These are phyloP conservation scores for Nemania sp. DNA, from an alignment of 2,329 filamentous ascomycete species.

Conservation along the genomic window DNA sequence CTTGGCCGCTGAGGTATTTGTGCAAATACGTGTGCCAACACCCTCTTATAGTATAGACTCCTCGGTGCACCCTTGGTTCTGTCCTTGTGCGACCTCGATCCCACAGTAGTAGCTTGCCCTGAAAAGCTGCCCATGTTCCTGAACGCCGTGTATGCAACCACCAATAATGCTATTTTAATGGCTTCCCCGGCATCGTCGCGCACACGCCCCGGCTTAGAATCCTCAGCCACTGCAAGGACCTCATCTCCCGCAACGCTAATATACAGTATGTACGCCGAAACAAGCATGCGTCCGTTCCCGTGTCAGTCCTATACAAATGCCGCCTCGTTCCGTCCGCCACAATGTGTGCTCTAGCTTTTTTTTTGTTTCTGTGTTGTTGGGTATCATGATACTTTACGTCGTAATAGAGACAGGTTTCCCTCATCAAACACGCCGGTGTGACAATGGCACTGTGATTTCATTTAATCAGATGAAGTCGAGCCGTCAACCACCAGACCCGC, in stretches of 20 bases:
- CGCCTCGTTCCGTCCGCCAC: slow-evolving; percentile 15
- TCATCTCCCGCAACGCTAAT: slow-evolving; percentile 18
- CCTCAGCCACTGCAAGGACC: slow-evolving; percentile 1
- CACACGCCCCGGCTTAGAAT: slow-evolving; percentile 9
- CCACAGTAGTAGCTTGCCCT: slow-evolving; percentile 13
- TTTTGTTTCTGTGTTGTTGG: too few species aligned
- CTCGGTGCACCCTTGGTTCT: slow-evolving; percentile 14
- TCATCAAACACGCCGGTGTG: slow-evolving; percentile 17
- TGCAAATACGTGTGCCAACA: slow-evolving; percentile 21
- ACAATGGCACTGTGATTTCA: slow-evolving; percentile 7
- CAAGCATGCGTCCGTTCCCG: slow-evolving; percentile 25
- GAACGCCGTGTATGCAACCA: slow-evolving; percentile 37
- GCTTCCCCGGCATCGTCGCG: slow-evolving; percentile 12
- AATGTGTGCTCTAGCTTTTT: slow-evolving; percentile 18
- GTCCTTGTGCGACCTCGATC: slow-evolving; percentile 19
- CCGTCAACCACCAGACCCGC: slow-evolving; percentile 30
- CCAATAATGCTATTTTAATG: slow-evolving; percentile 24
- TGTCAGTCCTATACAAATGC: slow-evolving; percentile 19
- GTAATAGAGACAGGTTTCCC: slow-evolving; percentile 18
- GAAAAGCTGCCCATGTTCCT: slow-evolving; percentile 26
- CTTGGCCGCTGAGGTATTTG: slow-evolving; percentile 22
- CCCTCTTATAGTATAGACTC: slow-evolving; percentile 24
- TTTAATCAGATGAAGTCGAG: slow-evolving; percentile 1
- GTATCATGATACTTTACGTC: slow-evolving; percentile 31
- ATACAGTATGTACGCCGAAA: slow-evolving; percentile 29